Conservation (phyloP, 2,329 filamentous ascomycete genomes). For the Exophiala aquamarina region DNA sequence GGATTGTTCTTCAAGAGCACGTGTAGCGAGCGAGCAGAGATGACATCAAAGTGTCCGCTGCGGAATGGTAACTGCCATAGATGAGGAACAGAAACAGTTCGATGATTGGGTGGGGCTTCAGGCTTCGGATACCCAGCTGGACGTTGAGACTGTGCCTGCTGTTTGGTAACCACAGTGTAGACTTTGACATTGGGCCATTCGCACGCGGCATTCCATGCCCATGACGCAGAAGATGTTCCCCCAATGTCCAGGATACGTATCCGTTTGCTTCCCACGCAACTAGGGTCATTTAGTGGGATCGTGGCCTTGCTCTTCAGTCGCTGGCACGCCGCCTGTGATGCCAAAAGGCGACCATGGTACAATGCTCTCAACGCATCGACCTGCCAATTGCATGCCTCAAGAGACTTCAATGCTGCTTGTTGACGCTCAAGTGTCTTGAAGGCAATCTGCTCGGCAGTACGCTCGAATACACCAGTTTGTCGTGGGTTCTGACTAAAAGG, state of each 20-base stretch:
- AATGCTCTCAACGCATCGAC: constrained; percentile 62
- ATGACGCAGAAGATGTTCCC: constrained; percentile 81
- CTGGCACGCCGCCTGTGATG: constrained; percentile 49
- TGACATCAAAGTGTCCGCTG: constrained; percentile 82
- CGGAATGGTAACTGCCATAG: constrained; percentile 83
- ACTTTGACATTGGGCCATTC: constrained; percentile 83
- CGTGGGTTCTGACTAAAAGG: constrained; percentile 70
- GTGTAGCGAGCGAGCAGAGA: constrained; percentile 86
- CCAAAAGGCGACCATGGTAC: constrained; percentile 60
- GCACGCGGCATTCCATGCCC: constrained; percentile 90
- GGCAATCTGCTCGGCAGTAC: constrained; percentile 34
- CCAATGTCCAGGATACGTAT: constrained; percentile 80
- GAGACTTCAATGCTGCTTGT: constrained; percentile 73
- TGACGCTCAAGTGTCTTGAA: constrained; percentile 66
- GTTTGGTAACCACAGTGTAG: constrained; percentile 81
- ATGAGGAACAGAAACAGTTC: constrained; percentile 73
- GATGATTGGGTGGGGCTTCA: constrained; percentile 83
- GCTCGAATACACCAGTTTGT: constrained; percentile 54
- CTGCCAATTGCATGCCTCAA: constrained; percentile 61
- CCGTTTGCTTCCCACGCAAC: constrained; percentile 42
- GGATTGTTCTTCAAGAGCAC: constrained; percentile 72
- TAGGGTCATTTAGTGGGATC: constrained; percentile 24
- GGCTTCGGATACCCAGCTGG: constrained; percentile 48
- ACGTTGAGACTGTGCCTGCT: constrained; percentile 67
- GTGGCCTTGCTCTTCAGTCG: constrained; percentile 27